phyloP scores from a whole-genome alignment of 495 filamentous ascomycete species.

The Rhypophila decipiens region DNA sequence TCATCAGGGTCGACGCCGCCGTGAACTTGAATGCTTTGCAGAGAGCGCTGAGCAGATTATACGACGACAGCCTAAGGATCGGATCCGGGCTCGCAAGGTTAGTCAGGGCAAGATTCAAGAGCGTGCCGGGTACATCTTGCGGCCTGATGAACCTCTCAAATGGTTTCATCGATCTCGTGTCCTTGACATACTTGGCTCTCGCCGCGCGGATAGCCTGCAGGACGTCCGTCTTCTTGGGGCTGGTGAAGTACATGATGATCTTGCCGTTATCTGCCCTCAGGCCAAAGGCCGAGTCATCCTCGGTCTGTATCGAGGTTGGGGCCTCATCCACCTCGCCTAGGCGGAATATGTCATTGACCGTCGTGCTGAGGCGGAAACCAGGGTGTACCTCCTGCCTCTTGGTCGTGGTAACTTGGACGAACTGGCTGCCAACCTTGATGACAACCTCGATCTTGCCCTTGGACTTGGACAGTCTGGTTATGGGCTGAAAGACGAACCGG shows the following conservation, averaged over 20 bases:
- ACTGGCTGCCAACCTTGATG: slow-evolving; percentile 58
- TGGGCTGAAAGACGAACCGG: slow-evolving; percentile 56
- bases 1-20: slow-evolving; percentile 51
- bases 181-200: slow-evolving; percentile 55
- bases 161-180: slow-evolving; percentile 47
- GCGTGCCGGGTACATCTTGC: slow-evolving; percentile 61
- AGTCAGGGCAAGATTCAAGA: slow-evolving; percentile 57
- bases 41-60: slow-evolving; percentile 56
- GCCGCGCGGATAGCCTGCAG: slow-evolving; percentile 53
- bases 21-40: slow-evolving; percentile 60
- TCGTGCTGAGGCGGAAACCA: slow-evolving; percentile 49
- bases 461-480: slow-evolving; percentile 56
- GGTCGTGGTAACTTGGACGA: slow-evolving; percentile 60
- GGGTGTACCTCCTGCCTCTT: slow-evolving; percentile 60
- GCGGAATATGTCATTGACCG: slow-evolving; percentile 61
- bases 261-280: slow-evolving; percentile 60
- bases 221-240: slow-evolving; percentile 52
- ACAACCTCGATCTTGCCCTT: slow-evolving; percentile 60
- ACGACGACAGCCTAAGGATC: slow-evolving; percentile 51
- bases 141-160: slow-evolving; percentile 57
- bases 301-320: slow-evolving; percentile 52
- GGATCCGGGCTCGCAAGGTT: slow-evolving; percentile 55
- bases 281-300: slow-evolving; percentile 62
- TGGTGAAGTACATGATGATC: slow-evolving; percentile 61
- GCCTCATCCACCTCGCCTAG: slow-evolving; percentile 59